Evolutionary conservation across 768 basidiomycete species (phyloP), one percentile per base, ranked within the genome.

Genomic region (Rhizopogon sp.): DNA sequence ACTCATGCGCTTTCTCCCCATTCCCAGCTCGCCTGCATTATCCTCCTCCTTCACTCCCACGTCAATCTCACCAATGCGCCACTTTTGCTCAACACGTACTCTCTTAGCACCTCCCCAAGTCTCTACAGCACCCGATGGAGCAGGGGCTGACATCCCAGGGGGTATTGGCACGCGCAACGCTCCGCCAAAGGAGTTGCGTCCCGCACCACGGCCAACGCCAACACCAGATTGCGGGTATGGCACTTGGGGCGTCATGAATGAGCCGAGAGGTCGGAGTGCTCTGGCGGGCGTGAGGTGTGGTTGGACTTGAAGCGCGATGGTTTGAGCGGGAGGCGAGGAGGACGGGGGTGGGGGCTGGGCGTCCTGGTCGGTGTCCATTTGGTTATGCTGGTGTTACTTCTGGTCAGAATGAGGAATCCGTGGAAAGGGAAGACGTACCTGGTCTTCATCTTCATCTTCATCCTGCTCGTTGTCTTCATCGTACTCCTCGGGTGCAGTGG

Each of bases 211-310:
- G 9, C 52, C 44, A 3, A 39, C 29, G 25, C 44, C 56, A 45
- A 55, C 37, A 46, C 37, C 33, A 11, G 50, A 31, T 44, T 22
- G 28, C 44, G 51, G 22, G 46, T 47, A 59, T 16, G 66, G 64
- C 13, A 65, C 61, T 66, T 84, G 84, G 0, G 85, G 85, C 1
- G 82, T 85, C 80, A 83, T 81, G 69, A 85, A 86, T 10, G 56
- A 43, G 14, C 71, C 70, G 43, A 41, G 59, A 58, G 39, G 63
- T 56, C n/a, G 61, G 45, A 39, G 57, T 61, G 13, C 64, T 59
- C 41, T 58, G 55, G 50, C 43, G 28, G 49, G 51, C 16, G 49
- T 44, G 8, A 49, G 3, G 17, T 9, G 42, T 49, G 54, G 10
- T 50, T 37, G 45, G 4, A 10, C 17, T 5, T 33, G 35, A 35